Evolutionary conservation across 345 rosid species (phyloP), one percentile per base, ranked within the genome.

Genomic region (Cardamine resedifolia): DNA sequence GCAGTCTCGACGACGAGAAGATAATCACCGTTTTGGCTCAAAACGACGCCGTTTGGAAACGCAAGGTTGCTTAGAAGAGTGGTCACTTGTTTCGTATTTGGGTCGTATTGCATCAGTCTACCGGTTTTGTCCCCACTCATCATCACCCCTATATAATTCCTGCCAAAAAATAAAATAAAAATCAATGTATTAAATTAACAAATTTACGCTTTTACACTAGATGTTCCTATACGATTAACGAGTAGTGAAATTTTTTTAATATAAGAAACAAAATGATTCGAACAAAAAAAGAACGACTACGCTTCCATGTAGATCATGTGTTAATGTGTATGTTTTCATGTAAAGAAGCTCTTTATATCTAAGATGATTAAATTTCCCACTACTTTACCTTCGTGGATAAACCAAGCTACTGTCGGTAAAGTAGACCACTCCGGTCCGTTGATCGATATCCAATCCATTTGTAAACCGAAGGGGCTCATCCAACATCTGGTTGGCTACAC

Each of bases 351-450:
- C 21, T 31, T 26, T 64, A 48, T 8, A 9, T 30, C 7, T 53
- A 39, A 8, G 58, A 47, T 45, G 28, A 18, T 7, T 33, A 34
- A 72, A 20, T 2, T 63, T 63, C 0, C 1, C n/a, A 48, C 0
- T 55, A 18, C 0, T 12, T 44, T 50, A 85, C 95, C 97, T 91
- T 43, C 96, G 82, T 63, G 82, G 89, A 77, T 83, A 84, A 55
- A 72, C 59, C 27, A 82, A 61, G 64, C 91, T 85, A 83, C 92
- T 91, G 58, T 87, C 92, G 9, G 97, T 88, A 59, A 87, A 91
- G 74, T 87, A 91, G 62, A 91, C 44, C 44, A 73, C 77, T 24
- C 92, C 92, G 44, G 81, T 82, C 7, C 20, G 65, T 9, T 76
- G 88, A 61, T 87, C 87, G 27, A 88, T 78, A 63, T 88, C 97